These are phyloP conservation scores for Eucalyptus victrix DNA, from an alignment of 345 rosid genomes.

Conservation along the genomic window DNA sequence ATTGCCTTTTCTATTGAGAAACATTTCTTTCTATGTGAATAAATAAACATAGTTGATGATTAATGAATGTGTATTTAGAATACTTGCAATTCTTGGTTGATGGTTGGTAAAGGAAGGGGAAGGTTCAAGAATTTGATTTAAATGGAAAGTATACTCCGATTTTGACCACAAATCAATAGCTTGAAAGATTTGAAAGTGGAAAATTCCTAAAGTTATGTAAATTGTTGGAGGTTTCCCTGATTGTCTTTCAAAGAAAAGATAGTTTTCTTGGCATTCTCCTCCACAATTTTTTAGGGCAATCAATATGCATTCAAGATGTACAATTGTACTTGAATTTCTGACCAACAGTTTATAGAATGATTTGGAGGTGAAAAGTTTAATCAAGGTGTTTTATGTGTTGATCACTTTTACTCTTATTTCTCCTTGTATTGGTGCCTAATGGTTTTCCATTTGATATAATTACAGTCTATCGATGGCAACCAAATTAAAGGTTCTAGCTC, in stretches of 20 bases:
- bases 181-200: too few relatives aligned
- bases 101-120: too few relatives aligned
- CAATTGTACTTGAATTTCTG: neutral
- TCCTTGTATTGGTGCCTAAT: neutral
- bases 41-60: too few relatives aligned
- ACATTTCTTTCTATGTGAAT: too few relatives aligned
- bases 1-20: too few relatives aligned
- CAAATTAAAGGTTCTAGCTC: too few relatives aligned
- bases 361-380: fast-evolving
- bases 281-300: neutral
- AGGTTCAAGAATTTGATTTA: too few relatives aligned
- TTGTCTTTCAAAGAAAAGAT: neutral
- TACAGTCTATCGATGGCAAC: neutral
- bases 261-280: neutral
- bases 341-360: neutral
- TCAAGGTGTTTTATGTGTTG: neutral
- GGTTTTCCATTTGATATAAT: neutral
- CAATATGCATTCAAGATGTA: neutral
- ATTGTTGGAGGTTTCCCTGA: neutral
- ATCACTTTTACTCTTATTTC: too few relatives aligned
- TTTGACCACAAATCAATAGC: too few relatives aligned
- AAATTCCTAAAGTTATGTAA: neutral
- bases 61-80: too few relatives aligned
- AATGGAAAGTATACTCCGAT: too few relatives aligned
- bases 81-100: too few relatives aligned